phyloP scores from a whole-genome alignment of 2,329 filamentous ascomycete genomes.

The Coniochaeta hoffmannii region DNA sequence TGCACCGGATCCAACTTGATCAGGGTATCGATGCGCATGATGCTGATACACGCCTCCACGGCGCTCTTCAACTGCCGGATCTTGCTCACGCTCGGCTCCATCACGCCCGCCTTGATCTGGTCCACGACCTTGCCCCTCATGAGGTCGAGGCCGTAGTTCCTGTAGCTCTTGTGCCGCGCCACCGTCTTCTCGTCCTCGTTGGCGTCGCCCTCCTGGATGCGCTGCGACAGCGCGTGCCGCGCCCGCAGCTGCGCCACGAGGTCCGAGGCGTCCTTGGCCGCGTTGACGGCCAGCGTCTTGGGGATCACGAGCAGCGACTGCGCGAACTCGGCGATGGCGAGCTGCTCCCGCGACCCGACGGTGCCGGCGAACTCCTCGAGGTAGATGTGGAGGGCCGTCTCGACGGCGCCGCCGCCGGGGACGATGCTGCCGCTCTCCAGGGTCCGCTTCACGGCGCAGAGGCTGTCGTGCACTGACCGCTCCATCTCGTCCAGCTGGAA shows the following conservation, averaged over 20 bases:
- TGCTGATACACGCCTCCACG: constrained; percentile 95
- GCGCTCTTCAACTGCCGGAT: constrained; percentile 96
- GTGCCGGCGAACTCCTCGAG: constrained; percentile 97
- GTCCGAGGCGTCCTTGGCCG: constrained; percentile 92
- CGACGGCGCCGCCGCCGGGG: constrained; percentile 89
- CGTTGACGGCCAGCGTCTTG: constrained; percentile 94
- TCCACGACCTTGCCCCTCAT: constrained; percentile 85
- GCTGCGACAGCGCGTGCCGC: constrained; percentile 88
- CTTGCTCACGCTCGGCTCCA: constrained; percentile 98
- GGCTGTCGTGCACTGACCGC: constrained; percentile 91
- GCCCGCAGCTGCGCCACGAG: constrained; percentile 92
- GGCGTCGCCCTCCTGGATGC: constrained; percentile 76
- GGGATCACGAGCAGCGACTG: constrained; percentile 90
- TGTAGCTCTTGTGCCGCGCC: constrained; percentile 93
- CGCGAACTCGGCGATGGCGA: constrained; percentile 96
- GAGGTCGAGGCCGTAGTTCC: constrained; percentile 95
- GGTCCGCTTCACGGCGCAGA: constrained; percentile 94
- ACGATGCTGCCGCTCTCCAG: constrained; percentile 96
- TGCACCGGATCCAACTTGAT: constrained; percentile 96
- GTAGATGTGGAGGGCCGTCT: constrained; percentile 99
- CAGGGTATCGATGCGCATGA: constrained; percentile 98
- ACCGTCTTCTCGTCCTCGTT: constrained; percentile 83
- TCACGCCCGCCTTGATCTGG: constrained; percentile 85
- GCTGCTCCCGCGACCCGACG: constrained; percentile 91
- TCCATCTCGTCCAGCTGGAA: constrained; percentile 99